phyloP scores from a whole-genome alignment of 805 yeast genomes.

The Metschnikowia baotianmanensis region DNA sequence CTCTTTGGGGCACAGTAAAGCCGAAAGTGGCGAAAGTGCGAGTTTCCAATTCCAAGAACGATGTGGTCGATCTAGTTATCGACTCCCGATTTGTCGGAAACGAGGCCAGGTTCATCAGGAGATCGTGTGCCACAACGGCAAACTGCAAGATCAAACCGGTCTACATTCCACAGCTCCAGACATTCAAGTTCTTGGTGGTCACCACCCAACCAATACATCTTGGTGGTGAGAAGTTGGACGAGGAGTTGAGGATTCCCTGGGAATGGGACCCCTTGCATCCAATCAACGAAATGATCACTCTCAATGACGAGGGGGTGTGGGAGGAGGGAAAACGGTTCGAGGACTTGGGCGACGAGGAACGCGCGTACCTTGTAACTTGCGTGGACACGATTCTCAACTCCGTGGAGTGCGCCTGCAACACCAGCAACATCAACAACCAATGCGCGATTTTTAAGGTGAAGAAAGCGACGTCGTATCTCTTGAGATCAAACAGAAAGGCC shows the following conservation, averaged over 20 bases:
- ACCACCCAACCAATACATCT: slow-evolving; percentile 53
- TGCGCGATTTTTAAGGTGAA: slow-evolving; percentile 61
- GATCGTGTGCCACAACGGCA: slow-evolving; percentile 61
- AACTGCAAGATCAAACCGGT: slow-evolving; percentile 64
- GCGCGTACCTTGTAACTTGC: slow-evolving; percentile 55
- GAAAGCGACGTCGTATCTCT: slow-evolving; percentile 57
- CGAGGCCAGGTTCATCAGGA: slow-evolving; percentile 67
- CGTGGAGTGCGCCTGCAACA: slow-evolving; percentile 61
- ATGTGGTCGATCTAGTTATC: slow-evolving; percentile 46
- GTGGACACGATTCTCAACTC: slow-evolving; percentile 60
- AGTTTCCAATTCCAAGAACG: slow-evolving; percentile 17
- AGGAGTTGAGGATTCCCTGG: slow-evolving; percentile 81
- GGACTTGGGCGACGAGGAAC: slow-evolving; percentile 50
- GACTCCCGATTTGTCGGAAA: slow-evolving; percentile 85
- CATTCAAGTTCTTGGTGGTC: slow-evolving; percentile 51
- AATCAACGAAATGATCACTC: slow-evolving; percentile 49
- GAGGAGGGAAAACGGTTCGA: slow-evolving; percentile 48
- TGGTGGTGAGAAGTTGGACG: slow-evolving; percentile 29
- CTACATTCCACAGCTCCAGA: slow-evolving; percentile 36
- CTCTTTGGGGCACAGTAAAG: slow-evolving; percentile 65
- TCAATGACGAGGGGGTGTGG: slow-evolving; percentile 16
- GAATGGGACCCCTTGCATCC: slow-evolving; percentile 86
- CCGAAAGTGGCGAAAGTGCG: slow-evolving; percentile 34
- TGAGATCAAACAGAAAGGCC: slow-evolving; percentile 56
- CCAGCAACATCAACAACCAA: slow-evolving; percentile 36